Conservation (phyloP, 2,329 filamentous ascomycete species). For the Myriosclerotinia duriaeana region DNA sequence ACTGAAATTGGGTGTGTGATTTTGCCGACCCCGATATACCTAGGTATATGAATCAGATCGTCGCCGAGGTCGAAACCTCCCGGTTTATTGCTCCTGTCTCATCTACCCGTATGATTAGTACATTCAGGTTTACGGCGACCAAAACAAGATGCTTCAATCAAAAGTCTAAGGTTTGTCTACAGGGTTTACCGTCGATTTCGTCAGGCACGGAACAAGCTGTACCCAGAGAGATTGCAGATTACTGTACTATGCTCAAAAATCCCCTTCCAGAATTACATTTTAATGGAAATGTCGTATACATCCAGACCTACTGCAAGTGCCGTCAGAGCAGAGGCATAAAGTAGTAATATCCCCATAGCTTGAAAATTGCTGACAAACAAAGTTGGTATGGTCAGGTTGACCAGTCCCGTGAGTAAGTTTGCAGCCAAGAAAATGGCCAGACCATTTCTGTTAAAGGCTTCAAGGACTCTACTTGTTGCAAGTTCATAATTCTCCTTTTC, state of each 20-base stretch:
- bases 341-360: conserved; percentile 73
- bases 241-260: conserved; percentile 1
- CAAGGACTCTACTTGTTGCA: conserved; percentile 78
- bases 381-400: conserved; percentile 86
- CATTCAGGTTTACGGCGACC: background rate
- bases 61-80: conserved; percentile 9
- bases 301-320: conserved; percentile 67
- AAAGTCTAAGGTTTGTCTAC: conserved; percentile 6
- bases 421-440: conserved; percentile 81
- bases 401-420: conserved; percentile 82
- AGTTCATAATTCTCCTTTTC: conserved; percentile 64
- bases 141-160: conserved; percentile 6
- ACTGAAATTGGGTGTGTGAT: conserved; percentile 6
- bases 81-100: conserved; percentile 12
- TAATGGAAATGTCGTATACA: conserved; percentile 22
- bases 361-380: conserved; percentile 63
- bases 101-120: conserved; percentile 4
- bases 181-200: conserved; percentile 13
- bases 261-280: conserved; percentile 19
- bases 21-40: background rate
- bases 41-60: conserved; percentile 3
- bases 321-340: conserved; percentile 68
- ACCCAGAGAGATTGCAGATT: conserved; percentile 5
- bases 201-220: conserved; percentile 6
- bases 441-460: conserved; percentile 85